These are phyloP conservation scores for Antitrichia curtipendula DNA, from an alignment of 225 moss, liverwort and hornwort species.

Conservation along the genomic window DNA sequence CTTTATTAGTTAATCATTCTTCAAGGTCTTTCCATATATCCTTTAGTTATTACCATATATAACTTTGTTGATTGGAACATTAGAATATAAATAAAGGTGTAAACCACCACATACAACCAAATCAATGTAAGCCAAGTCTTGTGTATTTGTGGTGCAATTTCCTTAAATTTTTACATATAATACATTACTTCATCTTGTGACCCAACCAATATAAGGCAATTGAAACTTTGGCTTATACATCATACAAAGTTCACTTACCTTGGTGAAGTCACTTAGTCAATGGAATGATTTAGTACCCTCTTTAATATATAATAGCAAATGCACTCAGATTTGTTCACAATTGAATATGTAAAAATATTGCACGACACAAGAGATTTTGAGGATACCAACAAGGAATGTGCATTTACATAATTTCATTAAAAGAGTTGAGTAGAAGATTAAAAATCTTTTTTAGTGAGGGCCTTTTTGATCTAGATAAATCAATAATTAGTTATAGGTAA, in stretches of 20 bases:
- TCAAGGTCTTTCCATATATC: background rate
- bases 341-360: rapidly evolving
- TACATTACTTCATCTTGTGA: background rate
- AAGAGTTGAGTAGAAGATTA: background rate
- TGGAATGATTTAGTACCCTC: background rate
- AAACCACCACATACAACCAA: background rate
- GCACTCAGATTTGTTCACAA: background rate
- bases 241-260: background rate
- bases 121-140: background rate
- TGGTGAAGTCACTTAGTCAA: background rate
- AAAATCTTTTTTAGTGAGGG: too few species aligned
- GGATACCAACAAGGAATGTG: background rate
- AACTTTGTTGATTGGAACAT: background rate
- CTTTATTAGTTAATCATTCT: background rate
- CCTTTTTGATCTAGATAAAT: background rate
- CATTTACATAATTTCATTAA: background rate
- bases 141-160: background rate
- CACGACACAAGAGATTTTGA: too few species aligned
- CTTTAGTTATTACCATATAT: background rate
- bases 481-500: background rate
- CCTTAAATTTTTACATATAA: background rate
- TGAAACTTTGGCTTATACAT: background rate
- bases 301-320: rapidly evolving
- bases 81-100: background rate
- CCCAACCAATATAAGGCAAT: background rate